Evolutionary conservation across 371 early-diverging fungal genomes (phyloP).

Genomic region (Globomyces sp.): DNA sequence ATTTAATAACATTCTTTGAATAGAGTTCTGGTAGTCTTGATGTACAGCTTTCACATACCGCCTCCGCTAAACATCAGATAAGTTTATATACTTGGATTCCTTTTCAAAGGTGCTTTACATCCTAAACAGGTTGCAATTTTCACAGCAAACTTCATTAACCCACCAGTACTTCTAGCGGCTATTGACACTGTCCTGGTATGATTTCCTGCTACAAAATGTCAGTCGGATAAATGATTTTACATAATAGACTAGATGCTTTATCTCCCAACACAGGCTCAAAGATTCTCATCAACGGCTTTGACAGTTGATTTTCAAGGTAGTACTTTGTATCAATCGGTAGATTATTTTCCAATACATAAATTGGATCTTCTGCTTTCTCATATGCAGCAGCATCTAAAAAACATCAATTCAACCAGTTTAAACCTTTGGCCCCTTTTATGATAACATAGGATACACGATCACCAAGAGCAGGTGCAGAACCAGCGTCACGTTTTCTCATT

Average conservation of each 20-base stretch:
- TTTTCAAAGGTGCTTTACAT: conserved; percentile 86
- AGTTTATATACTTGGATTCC: conserved; percentile 57
- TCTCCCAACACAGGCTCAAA: conserved; percentile 99
- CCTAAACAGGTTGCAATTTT: conserved; percentile 90
- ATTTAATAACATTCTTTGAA: conserved; percentile 53
- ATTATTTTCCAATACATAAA: conserved; percentile 98
- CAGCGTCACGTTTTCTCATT: conserved; percentile 95
- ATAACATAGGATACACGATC: conserved; percentile 99
- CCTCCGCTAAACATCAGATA: conserved; percentile 37
- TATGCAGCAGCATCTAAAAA: conserved; percentile 77
- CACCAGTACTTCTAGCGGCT: conserved; percentile 84
- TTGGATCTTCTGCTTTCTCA: conserved; percentile 99
- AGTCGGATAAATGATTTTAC: conserved; percentile 51
- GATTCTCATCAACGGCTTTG: conserved; percentile 95
- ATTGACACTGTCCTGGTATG: conserved; percentile 90
- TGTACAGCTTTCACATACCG: conserved; percentile 82
- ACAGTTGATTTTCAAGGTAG: conserved; percentile 98
- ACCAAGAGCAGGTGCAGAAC: conserved; percentile 95
- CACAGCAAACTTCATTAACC: conserved; percentile 92
- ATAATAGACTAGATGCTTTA: conserved; percentile 70
- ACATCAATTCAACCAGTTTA: not conserved
- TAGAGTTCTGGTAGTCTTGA: conserved; percentile 76
- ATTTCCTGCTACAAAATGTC: conserved; percentile 68
- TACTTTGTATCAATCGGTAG: conserved; percentile 99
- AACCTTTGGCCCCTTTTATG: conserved; percentile 75